Base-by-base conservation (phyloP, 345 rosid genomes). In the Rhizophora mangle region DNA sequence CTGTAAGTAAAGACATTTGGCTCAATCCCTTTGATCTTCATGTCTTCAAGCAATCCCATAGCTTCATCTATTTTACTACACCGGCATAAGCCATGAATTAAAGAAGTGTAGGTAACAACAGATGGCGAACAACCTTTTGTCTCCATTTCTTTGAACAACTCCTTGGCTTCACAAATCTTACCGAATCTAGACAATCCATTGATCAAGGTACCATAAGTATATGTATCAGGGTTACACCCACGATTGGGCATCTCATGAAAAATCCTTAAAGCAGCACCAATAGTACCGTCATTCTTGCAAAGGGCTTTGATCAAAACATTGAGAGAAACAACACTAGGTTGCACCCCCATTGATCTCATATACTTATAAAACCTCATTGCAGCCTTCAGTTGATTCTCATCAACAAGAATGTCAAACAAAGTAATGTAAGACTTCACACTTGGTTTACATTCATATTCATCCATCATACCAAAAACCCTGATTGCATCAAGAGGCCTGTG, bases 1-100 rank as follows among this genome's bases (percentile, higher is more conserved):
- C 92, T 87, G 54, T 87, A 92, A 65, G 99, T 90, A 72, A 88
- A 87, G 49, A 89, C 96, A 81, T 95, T 95, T 26, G 98, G 97
- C 79, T 86, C 84, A 21, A 88, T 77, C 32, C 88, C 88, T 72
- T 85, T 84, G 67, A 62, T 68, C 34, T 73, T 85, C 96, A 92
- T 95, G 72, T 92, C 87, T 70, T 87, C 91, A 54, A 95, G 77
- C 76, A 82, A 84, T 62, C 76, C 74, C 77, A 84, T 68, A 11
- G 93, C 97, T 79, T 87, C 96, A 64, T 81, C 85, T 49, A 84
- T 68, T 26, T 74, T 69, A 58, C 80, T 81, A 6, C 87, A 82
- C 74, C 77, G 85, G 78, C 93, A 95, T 65, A 95, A 81, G 63
- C 96, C 93, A 60, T 86, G 79, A 6, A 92, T 87, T 81, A 95